A percentile compares a stretch with the other conserved stretches of the same genome.
phyloP scores from a whole-genome alignment of 2,329 filamentous ascomycete species.

The Bipolaris zeicola region DNA sequence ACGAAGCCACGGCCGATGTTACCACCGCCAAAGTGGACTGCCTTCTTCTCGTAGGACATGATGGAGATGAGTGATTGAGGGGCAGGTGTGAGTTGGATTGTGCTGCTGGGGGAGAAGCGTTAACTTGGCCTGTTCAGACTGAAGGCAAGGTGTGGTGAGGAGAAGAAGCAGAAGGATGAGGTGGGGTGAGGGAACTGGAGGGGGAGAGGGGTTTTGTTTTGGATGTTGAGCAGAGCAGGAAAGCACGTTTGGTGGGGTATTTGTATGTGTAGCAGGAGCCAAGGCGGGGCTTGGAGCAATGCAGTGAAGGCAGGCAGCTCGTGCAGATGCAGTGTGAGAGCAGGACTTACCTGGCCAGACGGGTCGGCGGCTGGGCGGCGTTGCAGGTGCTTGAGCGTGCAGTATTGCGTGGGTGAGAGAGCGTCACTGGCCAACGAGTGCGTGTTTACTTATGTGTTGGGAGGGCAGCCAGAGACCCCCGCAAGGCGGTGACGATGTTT shows the following conservation, averaged over 20 bases:
- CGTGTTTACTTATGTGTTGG: constrained; percentile 27
- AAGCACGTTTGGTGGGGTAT: constrained; percentile 32
- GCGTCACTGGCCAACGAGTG: constrained; percentile 16
- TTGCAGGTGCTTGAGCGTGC: constrained; percentile 26
- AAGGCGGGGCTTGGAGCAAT: constrained; percentile 13
- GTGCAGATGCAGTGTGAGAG: constrained; percentile 11
- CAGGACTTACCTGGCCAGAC: constrained; percentile 28
- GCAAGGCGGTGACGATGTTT: constrained; percentile 39
- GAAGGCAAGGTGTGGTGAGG: constrained; percentile 4
- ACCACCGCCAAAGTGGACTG: constrained; percentile 60
- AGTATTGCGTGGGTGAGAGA: constrained; percentile 21
- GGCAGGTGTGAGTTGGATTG: constrained; percentile 10
- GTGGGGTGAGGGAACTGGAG: neutral
- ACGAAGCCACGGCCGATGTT: constrained; percentile 59
- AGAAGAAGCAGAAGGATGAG: neutral
- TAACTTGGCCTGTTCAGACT: constrained; percentile 21
- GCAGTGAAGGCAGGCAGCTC: constrained; percentile 11
- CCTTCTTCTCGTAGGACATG: constrained; percentile 54
- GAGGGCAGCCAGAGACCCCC: constrained; percentile 27
- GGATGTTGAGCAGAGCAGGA: constrained; percentile 11
- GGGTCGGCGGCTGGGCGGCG: constrained; percentile 30
- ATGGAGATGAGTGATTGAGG: constrained; percentile 15
- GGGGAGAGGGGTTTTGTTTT: constrained; percentile 11
- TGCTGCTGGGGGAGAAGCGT: constrained; percentile 16
- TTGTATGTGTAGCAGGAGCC: constrained; percentile 37